Evolutionary conservation across 148 eudicot genomes (phyloP).

Genomic region (Mesembryanthemum crystallinum): DNA sequence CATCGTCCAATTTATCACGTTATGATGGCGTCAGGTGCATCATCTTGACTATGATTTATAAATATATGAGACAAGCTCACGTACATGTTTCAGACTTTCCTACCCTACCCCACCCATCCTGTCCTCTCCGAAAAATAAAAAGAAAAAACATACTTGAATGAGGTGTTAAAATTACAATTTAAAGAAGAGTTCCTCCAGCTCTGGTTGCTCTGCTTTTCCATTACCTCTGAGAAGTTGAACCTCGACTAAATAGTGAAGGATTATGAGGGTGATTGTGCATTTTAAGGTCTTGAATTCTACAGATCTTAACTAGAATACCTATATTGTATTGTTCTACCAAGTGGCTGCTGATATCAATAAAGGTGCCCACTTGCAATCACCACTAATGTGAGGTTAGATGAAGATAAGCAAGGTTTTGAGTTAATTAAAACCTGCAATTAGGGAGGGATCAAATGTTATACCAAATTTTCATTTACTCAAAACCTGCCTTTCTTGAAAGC

Average conservation of each 20-base stretch:
- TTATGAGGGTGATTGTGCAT: conserved; percentile 6
- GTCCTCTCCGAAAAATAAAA: too few species aligned
- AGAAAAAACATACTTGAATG: not conserved
- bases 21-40: conserved; percentile 90
- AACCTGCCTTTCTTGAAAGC: too few species aligned
- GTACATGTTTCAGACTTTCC: not conserved
- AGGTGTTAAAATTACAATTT: not conserved
- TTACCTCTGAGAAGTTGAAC: not conserved
- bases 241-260: not conserved
- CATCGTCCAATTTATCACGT: conserved; percentile 93
- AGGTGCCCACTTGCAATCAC: too few species aligned
- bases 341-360: not conserved
- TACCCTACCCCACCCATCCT: too few species aligned
- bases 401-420: not conserved
- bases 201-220: not conserved
- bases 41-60: not conserved
- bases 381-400: too few species aligned
- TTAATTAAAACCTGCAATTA: not conserved
- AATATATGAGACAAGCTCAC: not conserved
- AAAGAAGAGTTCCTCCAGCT: conserved; percentile 3
- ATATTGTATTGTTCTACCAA: not conserved
- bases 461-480: too few species aligned
- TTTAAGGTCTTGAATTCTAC: not conserved
- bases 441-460: not conserved
- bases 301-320: not conserved